phyloP scores from a whole-genome alignment of 176 grass and related monocot species.

The Juncus inflexus region DNA sequence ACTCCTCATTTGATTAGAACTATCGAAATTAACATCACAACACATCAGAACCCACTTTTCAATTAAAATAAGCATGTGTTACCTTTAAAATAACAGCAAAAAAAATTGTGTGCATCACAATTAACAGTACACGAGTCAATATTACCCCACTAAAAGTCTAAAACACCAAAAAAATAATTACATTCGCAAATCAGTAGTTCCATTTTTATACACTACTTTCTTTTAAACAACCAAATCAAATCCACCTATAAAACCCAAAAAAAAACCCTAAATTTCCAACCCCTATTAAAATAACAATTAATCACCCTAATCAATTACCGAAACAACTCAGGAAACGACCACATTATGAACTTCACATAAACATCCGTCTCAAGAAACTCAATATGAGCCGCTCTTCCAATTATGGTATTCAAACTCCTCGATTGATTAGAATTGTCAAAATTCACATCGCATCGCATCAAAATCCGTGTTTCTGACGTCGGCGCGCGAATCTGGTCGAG shows the following conservation, averaged over 20 bases:
- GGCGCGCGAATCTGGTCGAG: slow-evolving; percentile 66
- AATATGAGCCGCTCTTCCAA: slow-evolving; percentile 75
- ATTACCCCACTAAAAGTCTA: no score
- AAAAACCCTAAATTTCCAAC: no score
- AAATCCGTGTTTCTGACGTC: slow-evolving; percentile 46
- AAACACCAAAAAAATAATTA: no score
- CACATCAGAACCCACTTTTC: slow-evolving; percentile 61
- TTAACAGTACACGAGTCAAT: no score
- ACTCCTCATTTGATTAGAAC: slow-evolving; percentile 43
- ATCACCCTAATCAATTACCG: slow-evolving; percentile 26
- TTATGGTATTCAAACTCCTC: slow-evolving; percentile 69
- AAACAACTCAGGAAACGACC: slow-evolving; percentile 74
- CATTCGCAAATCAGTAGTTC: no score
- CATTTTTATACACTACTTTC: no score
- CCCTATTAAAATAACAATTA: no score
- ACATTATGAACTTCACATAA: slow-evolving; percentile 86
- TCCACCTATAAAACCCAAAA: no score
- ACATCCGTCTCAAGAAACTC: slow-evolving; percentile 76
- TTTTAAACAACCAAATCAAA: no score
- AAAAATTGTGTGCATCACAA: no score
- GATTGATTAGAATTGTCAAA: slow-evolving; percentile 57
- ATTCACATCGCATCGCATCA: slow-evolving; percentile 80
- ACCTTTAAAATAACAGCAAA: no score
- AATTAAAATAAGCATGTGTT: no score
- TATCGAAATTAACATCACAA: slow-evolving; percentile 70